Percentiles rank a stretch among this genome's conserved stretches.
These are phyloP conservation scores for Trichoderma orchidacearum DNA, from an alignment of 495 filamentous ascomycete species.

Conservation along the genomic window DNA sequence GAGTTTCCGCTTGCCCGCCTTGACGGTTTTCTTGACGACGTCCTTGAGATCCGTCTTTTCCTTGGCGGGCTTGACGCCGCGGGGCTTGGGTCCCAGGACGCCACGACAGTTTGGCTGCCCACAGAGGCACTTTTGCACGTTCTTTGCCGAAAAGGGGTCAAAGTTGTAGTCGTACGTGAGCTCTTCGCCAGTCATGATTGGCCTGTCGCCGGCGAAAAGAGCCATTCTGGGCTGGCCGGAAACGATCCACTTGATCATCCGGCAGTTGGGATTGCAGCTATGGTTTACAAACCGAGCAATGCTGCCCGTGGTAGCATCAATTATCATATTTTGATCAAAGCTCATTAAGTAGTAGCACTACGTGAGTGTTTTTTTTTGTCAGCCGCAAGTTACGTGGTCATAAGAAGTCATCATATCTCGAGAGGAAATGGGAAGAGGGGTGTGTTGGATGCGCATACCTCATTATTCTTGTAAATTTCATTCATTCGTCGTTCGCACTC, in stretches of 20 bases:
- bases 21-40: neutral
- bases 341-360: slow-evolving; percentile 97
- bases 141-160: slow-evolving; percentile 72
- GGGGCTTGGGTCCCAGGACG: slow-evolving; percentile 61
- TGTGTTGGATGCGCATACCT: no score
- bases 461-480: slow-evolving; percentile 78
- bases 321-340: slow-evolving; percentile 97
- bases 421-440: no score
- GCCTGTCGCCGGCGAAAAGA: slow-evolving; percentile 79
- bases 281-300: slow-evolving; percentile 98
- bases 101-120: slow-evolving; percentile 65
- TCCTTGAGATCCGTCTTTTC: slow-evolving; percentile 16
- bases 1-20: slow-evolving; percentile 23
- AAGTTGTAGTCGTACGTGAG: slow-evolving; percentile 99
- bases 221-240: slow-evolving; percentile 91
- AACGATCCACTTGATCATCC: slow-evolving; percentile 97
- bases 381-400: no score
- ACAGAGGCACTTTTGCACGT: slow-evolving; percentile 73
- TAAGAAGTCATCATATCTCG: no score
- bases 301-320: slow-evolving; percentile 88
- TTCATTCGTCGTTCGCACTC: slow-evolving; percentile 92
- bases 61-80: slow-evolving; percentile 33
- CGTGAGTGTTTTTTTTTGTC: no score
- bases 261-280: slow-evolving; percentile 92
- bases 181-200: slow-evolving; percentile 87